These are phyloP conservation scores for Camellia japonica DNA, from an alignment of 148 eudicot species.

Conservation along the genomic window DNA sequence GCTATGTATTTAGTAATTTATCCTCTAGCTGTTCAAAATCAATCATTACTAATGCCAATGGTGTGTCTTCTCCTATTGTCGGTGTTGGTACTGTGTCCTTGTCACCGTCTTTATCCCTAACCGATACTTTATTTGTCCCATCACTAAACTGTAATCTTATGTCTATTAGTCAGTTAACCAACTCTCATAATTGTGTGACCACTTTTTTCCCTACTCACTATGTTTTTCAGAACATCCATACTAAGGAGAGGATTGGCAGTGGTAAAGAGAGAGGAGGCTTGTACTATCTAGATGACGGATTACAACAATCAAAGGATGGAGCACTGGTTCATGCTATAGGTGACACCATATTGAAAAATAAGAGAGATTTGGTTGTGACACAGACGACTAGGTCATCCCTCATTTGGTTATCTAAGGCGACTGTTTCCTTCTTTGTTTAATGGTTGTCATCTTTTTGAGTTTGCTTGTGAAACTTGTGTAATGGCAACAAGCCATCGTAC, in stretches of 20 bases:
- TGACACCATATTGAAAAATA: conserved; percentile 1
- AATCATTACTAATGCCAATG: no score
- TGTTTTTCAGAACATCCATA: background rate
- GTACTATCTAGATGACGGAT: background rate
- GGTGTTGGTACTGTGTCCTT: conserved; percentile 1
- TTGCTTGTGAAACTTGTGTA: no score
- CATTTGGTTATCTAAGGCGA: background rate
- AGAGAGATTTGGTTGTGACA: conserved; percentile 1
- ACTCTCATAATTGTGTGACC: background rate
- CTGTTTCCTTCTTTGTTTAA: no score
- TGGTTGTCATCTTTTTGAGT: no score
- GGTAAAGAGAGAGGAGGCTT: background rate
- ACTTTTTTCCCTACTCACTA: background rate
- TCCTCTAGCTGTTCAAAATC: no score
- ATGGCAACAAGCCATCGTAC: background rate
- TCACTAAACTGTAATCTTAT: conserved; percentile 7
- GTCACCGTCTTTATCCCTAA: background rate
- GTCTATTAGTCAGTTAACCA: conserved; percentile 4
- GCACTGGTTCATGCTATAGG: background rate
- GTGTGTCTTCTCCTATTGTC: background rate
- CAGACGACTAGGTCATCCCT: background rate
- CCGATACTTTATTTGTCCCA: background rate
- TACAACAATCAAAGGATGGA: background rate
- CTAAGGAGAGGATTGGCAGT: conserved; percentile 11
- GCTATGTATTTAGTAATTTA: no score